Evolutionary conservation across 768 basidiomycete genomes (phyloP), one percentile per base, ranked within the genome.

Genomic region (Collybia sp.): DNA sequence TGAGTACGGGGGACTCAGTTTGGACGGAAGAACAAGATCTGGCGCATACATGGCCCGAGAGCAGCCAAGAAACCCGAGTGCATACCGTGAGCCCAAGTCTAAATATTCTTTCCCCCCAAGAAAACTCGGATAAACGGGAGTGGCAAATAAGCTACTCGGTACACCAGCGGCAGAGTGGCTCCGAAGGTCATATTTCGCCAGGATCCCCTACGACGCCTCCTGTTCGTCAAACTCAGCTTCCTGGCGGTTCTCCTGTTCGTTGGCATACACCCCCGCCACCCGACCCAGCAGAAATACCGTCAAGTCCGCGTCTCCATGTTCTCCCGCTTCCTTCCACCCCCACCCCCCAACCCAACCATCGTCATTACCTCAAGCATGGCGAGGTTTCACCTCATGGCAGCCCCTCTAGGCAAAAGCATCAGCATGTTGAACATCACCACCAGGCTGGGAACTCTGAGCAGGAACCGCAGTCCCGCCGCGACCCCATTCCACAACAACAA

Each of bases 231-330:
- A 31, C 55, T 30, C 43, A 50, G 10, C 58, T 70, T 11, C 63
- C 64, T 19, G 63, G 54, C 18, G 58, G 53, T 46, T 65, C 65
- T 42, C 61, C 67, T 11, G 54, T 59, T 9, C 64, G 70, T 52
- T 78, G 74, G 76, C 62, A 69, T 18, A 76, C 78, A 9, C 60
- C 79, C 12, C 77, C 82, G 31, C 84, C 86, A 5, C 83, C 84
- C 19, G 78, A 71, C 12, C 74, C 76, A 1, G 53, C 79, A 51
- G 83, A 88, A 54, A 39, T 83, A 12, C 85, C 86, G 20, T 68
- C 80, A 39, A 76, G 83, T 47, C 86, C 85, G 13, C 71, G 72
- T 32, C 55, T 70, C n/a, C 70, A 62, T 11, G 44, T 68, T 6
- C 56, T 76, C 45, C 70, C 81, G 39, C 71, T 85, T 40, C 82